These are phyloP conservation scores for Neurospora discreta DNA, from an alignment of 495 filamentous ascomycete species.

Conservation along the genomic window DNA sequence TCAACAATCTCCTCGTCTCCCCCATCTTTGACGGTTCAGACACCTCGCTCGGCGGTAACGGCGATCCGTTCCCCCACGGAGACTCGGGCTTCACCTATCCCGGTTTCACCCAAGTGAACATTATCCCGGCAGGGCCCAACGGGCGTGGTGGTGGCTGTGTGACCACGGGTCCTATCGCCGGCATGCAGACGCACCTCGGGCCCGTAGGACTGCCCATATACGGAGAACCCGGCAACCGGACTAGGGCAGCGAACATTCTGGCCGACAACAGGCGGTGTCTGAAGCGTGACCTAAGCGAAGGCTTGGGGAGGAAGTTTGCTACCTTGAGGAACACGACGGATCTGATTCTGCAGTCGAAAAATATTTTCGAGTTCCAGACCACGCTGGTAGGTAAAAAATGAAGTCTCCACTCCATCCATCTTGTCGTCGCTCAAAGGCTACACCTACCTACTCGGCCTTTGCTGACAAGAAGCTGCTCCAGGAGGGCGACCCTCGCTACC, in stretches of 20 bases:
- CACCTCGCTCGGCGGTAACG: conserved; percentile 52
- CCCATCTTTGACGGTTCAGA: conserved; percentile 51
- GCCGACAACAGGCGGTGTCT: conserved; percentile 52
- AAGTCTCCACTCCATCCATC: not conserved
- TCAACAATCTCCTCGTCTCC: conserved; percentile 38
- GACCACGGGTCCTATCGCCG: conserved; percentile 35
- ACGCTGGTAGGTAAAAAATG: conserved; percentile 13
- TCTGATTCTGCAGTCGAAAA: conserved; percentile 33
- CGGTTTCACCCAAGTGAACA: not conserved
- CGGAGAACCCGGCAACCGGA: conserved; percentile 9
- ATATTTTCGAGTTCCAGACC: conserved; percentile 43
- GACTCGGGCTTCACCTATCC: conserved; percentile 9
- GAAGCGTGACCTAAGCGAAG: conserved; percentile 49
- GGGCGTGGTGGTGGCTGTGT: conserved; percentile 51
- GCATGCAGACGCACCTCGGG: conserved; percentile 38
- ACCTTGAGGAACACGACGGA: conserved; percentile 35
- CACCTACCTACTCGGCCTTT: not conserved
- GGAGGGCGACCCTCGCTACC: conserved; percentile 34
- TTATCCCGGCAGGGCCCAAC: conserved; percentile 29
- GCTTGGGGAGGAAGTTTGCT: conserved; percentile 29
- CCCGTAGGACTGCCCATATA: conserved; percentile 25
- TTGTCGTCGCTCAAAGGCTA: conserved; percentile 8
- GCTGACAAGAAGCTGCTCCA: not conserved
- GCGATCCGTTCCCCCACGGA: conserved; percentile 27
- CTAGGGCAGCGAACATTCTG: not conserved